Evolutionary conservation across 108 stramenopile genomes (phyloP).

Genomic region (Cyclotella atomus): DNA sequence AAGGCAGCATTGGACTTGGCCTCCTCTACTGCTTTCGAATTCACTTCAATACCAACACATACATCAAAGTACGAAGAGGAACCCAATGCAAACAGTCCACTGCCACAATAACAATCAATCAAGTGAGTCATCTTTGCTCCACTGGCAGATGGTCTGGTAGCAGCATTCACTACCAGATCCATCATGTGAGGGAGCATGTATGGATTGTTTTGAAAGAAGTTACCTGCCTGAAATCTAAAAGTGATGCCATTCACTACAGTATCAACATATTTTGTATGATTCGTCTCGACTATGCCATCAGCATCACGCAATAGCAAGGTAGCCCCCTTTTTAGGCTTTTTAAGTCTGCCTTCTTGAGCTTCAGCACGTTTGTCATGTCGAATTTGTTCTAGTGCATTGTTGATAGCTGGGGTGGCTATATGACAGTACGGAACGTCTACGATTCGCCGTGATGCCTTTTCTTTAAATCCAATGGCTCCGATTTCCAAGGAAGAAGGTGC

Average conservation of each 20-base stretch:
- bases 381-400: constrained; percentile 64
- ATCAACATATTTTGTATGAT: constrained; percentile 80
- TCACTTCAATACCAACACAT: constrained; percentile 96
- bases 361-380: constrained; percentile 57
- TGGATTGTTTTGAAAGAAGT: constrained; percentile 96
- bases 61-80: constrained; percentile 76
- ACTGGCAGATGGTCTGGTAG: constrained; percentile 42
- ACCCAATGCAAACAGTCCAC: constrained; percentile 89
- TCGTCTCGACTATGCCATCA: constrained; percentile 79
- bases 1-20: constrained; percentile 72
- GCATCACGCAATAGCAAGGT: constrained; percentile 90
- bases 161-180: constrained; percentile 80
- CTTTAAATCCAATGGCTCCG: constrained; percentile 86
- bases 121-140: constrained; percentile 67
- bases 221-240: constrained; percentile 91
- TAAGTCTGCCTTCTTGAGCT: constrained; percentile 52
- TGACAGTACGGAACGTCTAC: constrained; percentile 92
- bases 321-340: constrained; percentile 77
- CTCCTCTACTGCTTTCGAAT: constrained; percentile 83
- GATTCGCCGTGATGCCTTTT: constrained; percentile 69
- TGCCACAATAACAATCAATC: constrained; percentile 97
- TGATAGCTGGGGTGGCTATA: constrained; percentile 94
- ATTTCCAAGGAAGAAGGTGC: constrained; percentile 33
- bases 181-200: constrained; percentile 92
- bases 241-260: constrained; percentile 70